Conservation (phyloP, 225 moss, liverwort and hornwort species). For the Pseudoscleropodium purum region DNA sequence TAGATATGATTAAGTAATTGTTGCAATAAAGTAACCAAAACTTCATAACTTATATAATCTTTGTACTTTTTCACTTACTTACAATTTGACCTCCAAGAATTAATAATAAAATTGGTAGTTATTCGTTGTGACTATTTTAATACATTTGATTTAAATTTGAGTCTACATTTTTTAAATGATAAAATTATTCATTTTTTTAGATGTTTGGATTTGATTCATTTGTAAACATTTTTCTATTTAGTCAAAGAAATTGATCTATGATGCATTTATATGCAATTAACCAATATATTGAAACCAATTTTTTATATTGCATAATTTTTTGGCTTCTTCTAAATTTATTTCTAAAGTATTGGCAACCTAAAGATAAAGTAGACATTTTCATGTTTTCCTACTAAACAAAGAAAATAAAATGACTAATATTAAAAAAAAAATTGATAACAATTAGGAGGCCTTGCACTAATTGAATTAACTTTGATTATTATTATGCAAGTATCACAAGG, state of each 20-base stretch:
- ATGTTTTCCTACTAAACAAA: not conserved
- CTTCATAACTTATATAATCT: not conserved
- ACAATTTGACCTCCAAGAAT: not conserved
- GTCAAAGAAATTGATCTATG: not conserved
- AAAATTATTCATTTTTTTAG: not conserved
- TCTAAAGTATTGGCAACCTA: not conserved
- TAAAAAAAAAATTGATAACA: not conserved
- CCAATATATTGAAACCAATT: not conserved
- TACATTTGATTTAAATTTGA: not conserved
- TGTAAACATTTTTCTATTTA: not conserved
- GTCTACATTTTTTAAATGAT: not conserved
- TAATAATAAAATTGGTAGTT: fast-evolving
- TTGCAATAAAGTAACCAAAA: not conserved
- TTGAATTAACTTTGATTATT: not conserved
- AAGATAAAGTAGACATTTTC: not conserved
- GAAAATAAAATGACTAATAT: not conserved
- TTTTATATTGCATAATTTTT: not conserved
- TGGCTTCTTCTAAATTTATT: not conserved
- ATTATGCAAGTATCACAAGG: not conserved
- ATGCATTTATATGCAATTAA: not conserved
- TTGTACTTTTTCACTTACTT: not conserved
- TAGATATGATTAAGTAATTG: no score
- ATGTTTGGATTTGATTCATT: not conserved
- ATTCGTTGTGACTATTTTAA: fast-evolving
- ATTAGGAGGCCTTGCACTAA: not conserved